Evolutionary conservation across 2,329 filamentous ascomycete species (phyloP).

Genomic region (Aspergillus fumigatiaffinis): DNA sequence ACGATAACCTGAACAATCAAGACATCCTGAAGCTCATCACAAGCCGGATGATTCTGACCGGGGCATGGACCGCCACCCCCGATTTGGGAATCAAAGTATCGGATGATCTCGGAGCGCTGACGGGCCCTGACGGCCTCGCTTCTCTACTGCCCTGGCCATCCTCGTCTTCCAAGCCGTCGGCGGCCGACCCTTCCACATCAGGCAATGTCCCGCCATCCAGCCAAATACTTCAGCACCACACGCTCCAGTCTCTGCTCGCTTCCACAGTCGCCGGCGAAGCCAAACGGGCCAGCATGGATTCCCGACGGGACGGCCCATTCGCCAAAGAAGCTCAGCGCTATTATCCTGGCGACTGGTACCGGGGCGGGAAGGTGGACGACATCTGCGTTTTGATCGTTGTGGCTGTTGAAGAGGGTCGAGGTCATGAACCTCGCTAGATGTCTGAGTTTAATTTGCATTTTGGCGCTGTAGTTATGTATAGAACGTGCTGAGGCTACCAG

Average conservation of each 20-base stretch:
- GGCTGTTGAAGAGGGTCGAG: constrained; percentile 58
- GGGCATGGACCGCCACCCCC: constrained; percentile 67
- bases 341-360: constrained; percentile 81
- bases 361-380: constrained; percentile 92
- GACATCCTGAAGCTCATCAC: constrained; percentile 81
- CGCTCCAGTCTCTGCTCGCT: constrained; percentile 74
- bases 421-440: neutral
- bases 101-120: constrained; percentile 55
- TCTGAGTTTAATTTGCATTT: neutral
- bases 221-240: constrained; percentile 29
- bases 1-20: constrained; percentile 91
- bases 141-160: constrained; percentile 14
- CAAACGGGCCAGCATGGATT: constrained; percentile 78
- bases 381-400: constrained; percentile 82
- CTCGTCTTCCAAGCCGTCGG: neutral
- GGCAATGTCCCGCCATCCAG: constrained; percentile 10
- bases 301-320: constrained; percentile 82
- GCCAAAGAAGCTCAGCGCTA: constrained; percentile 88
- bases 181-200: constrained; percentile 3
- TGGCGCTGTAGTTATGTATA: neutral
- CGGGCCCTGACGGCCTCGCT: constrained; percentile 44
- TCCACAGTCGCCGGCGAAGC: constrained; percentile 75
- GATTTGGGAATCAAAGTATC: constrained; percentile 61
- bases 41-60: constrained; percentile 66
- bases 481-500: neutral